Conservation (phyloP, 1,284 basidiomycete species). For the Apiotrichum sp. region DNA sequence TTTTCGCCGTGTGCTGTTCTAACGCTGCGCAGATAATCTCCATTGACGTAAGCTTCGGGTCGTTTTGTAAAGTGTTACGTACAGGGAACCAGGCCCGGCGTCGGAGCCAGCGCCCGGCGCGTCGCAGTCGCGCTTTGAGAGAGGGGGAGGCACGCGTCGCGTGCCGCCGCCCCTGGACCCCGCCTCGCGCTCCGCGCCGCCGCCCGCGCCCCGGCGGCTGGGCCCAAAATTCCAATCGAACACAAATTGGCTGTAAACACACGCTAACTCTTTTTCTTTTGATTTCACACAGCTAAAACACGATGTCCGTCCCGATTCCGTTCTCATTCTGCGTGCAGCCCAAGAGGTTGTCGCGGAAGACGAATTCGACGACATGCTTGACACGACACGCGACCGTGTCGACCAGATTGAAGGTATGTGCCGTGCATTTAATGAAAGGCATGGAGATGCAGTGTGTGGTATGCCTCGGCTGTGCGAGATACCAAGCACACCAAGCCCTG, state of each 20-base stretch:
- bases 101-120: no score
- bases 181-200: no score
- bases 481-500: no score
- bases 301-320: constrained; percentile 70
- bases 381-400: constrained; percentile 63
- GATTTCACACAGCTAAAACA: constrained; percentile 53
- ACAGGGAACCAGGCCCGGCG: no score
- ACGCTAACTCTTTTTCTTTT: neutral
- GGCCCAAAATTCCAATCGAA: no score
- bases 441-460: neutral
- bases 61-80: neutral
- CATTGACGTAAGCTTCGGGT: constrained; percentile 59
- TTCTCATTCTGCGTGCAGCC: constrained; percentile 64
- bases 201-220: no score
- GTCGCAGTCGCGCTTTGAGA: no score
- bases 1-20: constrained; percentile 16
- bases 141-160: no score
- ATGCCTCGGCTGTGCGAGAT: no score
- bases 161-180: no score
- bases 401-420: constrained; percentile 52
- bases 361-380: constrained; percentile 62
- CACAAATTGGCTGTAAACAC: no score
- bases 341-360: constrained; percentile 62
- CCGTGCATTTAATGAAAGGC: no score
- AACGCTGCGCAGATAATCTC: constrained; percentile 59